A percentile compares a stretch with the other conserved stretches of the same genome.
Evolutionary conservation across 495 filamentous ascomycete genomes (phyloP).

Genomic region (Aspergillus olivimuriae): DNA sequence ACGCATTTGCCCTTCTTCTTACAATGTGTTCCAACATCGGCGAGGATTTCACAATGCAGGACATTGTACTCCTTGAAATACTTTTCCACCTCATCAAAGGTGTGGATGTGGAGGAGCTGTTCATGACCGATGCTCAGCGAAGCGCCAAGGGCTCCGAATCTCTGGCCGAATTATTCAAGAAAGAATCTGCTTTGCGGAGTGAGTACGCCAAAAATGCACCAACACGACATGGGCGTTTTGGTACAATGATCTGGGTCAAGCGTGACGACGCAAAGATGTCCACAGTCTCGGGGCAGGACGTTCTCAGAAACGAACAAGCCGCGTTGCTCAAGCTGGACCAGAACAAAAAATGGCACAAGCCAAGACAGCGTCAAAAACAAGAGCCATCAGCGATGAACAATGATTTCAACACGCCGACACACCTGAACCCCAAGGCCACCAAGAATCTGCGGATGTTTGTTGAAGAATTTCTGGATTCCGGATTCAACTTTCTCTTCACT

Average conservation of each 20-base stretch:
- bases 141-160: slow-evolving; percentile 63
- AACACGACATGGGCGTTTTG: slow-evolving; percentile 88
- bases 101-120: slow-evolving; percentile 77
- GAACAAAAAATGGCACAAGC: slow-evolving; percentile 83
- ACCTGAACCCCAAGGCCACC: slow-evolving; percentile 60
- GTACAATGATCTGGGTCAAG: slow-evolving; percentile 97
- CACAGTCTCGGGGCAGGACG: slow-evolving; percentile 82
- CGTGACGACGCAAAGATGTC: slow-evolving; percentile 71
- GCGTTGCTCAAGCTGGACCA: slow-evolving; percentile 85
- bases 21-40: slow-evolving; percentile 85
- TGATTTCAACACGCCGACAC: slow-evolving; percentile 69
- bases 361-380: slow-evolving; percentile 55
- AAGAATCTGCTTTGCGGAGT: slow-evolving; percentile 74
- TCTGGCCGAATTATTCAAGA: slow-evolving; percentile 62
- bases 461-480: slow-evolving; percentile 89
- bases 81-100: slow-evolving; percentile 90
- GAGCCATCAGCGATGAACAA: slow-evolving; percentile 55
- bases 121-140: slow-evolving; percentile 70
- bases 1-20: slow-evolving; percentile 77
- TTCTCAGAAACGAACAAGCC: slow-evolving; percentile 64
- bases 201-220: slow-evolving; percentile 74
- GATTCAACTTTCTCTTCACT: slow-evolving; percentile 89
- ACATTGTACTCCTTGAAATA: slow-evolving; percentile 78
- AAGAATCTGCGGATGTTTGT: slow-evolving; percentile 75
- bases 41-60: slow-evolving; percentile 85